Evolutionary conservation across 2,329 filamentous ascomycete genomes (phyloP).

Genomic region (Cytospora chrysosperma): DNA sequence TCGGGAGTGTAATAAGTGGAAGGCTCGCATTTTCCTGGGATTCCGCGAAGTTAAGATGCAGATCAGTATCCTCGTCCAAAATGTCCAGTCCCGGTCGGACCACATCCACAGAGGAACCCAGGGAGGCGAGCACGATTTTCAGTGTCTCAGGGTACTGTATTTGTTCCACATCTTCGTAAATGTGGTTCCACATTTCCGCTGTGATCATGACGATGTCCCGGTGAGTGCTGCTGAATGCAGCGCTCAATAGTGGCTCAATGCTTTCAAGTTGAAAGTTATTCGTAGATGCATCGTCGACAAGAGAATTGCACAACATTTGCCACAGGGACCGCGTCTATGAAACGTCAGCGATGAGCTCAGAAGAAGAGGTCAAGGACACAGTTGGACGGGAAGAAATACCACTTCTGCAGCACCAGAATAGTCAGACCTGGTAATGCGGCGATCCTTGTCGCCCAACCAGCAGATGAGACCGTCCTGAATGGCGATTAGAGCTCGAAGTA

Average conservation of each 20-base stretch:
- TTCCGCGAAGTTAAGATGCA: slow-evolving; percentile 44
- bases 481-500: slow-evolving; percentile 55
- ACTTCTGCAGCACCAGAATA: slow-evolving; percentile 41
- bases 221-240: slow-evolving; percentile 59
- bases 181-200: slow-evolving; percentile 63
- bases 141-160: slow-evolving; percentile 66
- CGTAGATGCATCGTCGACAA: slow-evolving; percentile 37
- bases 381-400: slow-evolving; percentile 40
- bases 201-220: slow-evolving; percentile 51
- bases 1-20: slow-evolving; percentile 32
- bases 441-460: slow-evolving; percentile 63
- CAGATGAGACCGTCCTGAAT: slow-evolving; percentile 60
- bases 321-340: slow-evolving; percentile 49
- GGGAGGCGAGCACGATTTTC: slow-evolving; percentile 58
- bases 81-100: slow-evolving; percentile 45
- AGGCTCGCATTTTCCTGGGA: slow-evolving; percentile 47
- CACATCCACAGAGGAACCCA: slow-evolving; percentile 54
- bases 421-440: slow-evolving; percentile 42
- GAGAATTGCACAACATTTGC: slow-evolving; percentile 45
- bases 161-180: slow-evolving; percentile 60
- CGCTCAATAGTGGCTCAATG: slow-evolving; percentile 55
- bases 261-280: slow-evolving; percentile 47
- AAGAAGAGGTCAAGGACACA: slow-evolving; percentile 10
- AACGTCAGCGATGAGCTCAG: slow-evolving; percentile 29
- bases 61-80: slow-evolving; percentile 39